A percentile compares a stretch with the other conserved stretches of the same genome.
phyloP scores from a whole-genome alignment of 2,329 filamentous ascomycete species.

The Cladophialophora yegresii region DNA sequence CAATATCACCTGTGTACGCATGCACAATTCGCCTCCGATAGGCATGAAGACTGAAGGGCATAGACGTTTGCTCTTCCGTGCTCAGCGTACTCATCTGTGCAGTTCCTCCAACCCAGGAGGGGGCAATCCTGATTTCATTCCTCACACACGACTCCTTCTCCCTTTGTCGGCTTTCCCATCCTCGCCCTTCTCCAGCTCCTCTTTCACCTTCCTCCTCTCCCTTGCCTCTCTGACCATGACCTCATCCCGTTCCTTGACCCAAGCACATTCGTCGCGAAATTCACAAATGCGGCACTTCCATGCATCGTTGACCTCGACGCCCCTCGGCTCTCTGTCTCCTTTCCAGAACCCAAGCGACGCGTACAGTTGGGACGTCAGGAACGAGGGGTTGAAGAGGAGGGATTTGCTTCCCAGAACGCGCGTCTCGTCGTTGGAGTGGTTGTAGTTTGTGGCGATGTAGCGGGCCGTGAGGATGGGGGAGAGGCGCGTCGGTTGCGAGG shows the following conservation, averaged over 20 bases:
- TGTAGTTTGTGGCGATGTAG: slow-evolving; percentile 45
- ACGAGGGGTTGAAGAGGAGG: slow-evolving; percentile 66
- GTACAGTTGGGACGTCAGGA: slow-evolving; percentile 66
- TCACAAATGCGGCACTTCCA: slow-evolving; percentile 87
- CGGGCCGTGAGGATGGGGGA: slow-evolving; percentile 50
- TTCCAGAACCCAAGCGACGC: slow-evolving; percentile 85
- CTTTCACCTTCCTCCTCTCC: slow-evolving; percentile 40
- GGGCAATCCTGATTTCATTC: not conserved
- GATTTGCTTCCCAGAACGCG: slow-evolving; percentile 56
- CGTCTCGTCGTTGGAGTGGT: slow-evolving; percentile 31
- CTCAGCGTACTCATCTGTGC: not conserved
- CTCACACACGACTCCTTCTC: slow-evolving; percentile 26
- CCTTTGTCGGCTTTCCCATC: slow-evolving; percentile 2
- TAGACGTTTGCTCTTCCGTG: not conserved
- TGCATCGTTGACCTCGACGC: slow-evolving; percentile 79
- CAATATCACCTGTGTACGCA: not conserved
- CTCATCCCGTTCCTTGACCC: slow-evolving; percentile 70
- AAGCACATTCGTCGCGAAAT: slow-evolving; percentile 75
- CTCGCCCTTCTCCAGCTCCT: slow-evolving; percentile 28
- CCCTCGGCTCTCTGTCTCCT: slow-evolving; percentile 69
- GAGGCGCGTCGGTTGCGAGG: slow-evolving; percentile 45
- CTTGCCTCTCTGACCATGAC: slow-evolving; percentile 53
- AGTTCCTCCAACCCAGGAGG: not conserved
- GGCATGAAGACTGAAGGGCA: not conserved
- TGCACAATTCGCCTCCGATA: not conserved